Base-by-base conservation (phyloP, 345 rosid genomes). In the Litchi chinensis region DNA sequence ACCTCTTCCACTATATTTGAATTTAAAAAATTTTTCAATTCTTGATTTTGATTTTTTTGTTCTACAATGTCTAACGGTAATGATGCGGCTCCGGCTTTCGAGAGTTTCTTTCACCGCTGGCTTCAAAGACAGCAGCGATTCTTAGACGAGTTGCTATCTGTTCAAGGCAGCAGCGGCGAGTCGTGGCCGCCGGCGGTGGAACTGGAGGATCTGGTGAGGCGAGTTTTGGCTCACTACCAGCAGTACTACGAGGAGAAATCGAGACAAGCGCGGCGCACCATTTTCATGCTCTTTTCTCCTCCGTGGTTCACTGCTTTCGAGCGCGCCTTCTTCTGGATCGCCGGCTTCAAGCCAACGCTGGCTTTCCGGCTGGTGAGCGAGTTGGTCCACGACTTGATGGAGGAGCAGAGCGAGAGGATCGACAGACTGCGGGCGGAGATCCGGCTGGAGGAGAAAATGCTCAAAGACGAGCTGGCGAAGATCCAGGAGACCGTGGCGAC, bases 191-290 rank as follows among this genome's bases (percentile, higher is more conserved):
- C 15, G 16, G 74, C 82, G 8, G 84, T 77, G 0, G 78, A 88
- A 54, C 77, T 83, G 40, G 73, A 67, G 52, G 88, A 83, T 16
- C 76, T 89, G 4, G 65, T 86, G 18, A 13, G 28, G 40, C 70
- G 84, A 26, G 79, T 84, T 18, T 82, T 87, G n/a, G 65, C 80
- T 24, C 91, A 91, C 67, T 86, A 86, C 80, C 82, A 82, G 62
- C 87, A 83, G 46, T 88, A 85, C 76, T 88, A 77, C 37, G 81
- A 84, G 26, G 88, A 83, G 60, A 89, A 86, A 65, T 84, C 87
- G 7, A 46, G 80, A 13, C 1, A 78, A 5, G 79, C 76, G 16
- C 84, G 40, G 4, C 56, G 21, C 32, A 52, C 88, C 56, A 50
- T 85, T 19, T 83, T 86, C 77, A 77, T 82, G 64, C 80, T 83